Conservation (phyloP, 768 basidiomycete genomes). For the Boletus pseudo-olivaceus region DNA sequence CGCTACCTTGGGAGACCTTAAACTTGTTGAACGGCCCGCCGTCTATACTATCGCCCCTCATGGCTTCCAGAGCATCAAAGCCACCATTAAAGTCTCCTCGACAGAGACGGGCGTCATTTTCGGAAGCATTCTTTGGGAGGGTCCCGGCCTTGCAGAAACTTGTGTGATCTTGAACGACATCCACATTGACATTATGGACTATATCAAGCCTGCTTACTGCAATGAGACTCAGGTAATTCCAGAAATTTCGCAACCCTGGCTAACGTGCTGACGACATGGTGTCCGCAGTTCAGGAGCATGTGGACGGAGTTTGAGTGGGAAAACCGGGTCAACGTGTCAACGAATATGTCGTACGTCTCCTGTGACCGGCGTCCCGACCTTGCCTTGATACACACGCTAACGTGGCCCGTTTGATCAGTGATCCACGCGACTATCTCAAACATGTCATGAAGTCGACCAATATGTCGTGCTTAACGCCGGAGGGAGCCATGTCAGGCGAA, state of each 20-base stretch:
- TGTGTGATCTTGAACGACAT: slow-evolving; percentile 96
- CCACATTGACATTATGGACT: slow-evolving; percentile 85
- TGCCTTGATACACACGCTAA: not conserved
- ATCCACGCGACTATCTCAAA: slow-evolving; percentile 84
- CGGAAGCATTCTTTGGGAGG: slow-evolving; percentile 96
- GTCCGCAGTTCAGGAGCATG: slow-evolving; percentile 84
- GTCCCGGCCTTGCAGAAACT: slow-evolving; percentile 78
- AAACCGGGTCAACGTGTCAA: slow-evolving; percentile 94
- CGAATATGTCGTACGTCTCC: slow-evolving; percentile 66
- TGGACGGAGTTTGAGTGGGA: slow-evolving; percentile 99
- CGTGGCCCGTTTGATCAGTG: slow-evolving; percentile 39
- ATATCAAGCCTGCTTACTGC: slow-evolving; percentile 69
- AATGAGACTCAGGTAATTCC: slow-evolving; percentile 80
- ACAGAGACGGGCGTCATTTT: slow-evolving; percentile 99
- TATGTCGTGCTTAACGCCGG: slow-evolving; percentile 95
- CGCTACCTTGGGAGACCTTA: slow-evolving; percentile 94
- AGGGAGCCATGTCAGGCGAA: slow-evolving; percentile 83
- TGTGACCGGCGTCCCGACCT: not conserved
- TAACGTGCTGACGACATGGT: slow-evolving; percentile 1
- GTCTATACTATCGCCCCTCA: slow-evolving; percentile 94
- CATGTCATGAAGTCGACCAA: slow-evolving; percentile 97
- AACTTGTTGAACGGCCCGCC: slow-evolving; percentile 93
- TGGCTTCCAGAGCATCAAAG: slow-evolving; percentile 97
- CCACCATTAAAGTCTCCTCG: slow-evolving; percentile 96
- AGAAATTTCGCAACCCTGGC: not conserved